Conservation (phyloP, 305 asterid genomes). For the Fraxinus velutina region DNA sequence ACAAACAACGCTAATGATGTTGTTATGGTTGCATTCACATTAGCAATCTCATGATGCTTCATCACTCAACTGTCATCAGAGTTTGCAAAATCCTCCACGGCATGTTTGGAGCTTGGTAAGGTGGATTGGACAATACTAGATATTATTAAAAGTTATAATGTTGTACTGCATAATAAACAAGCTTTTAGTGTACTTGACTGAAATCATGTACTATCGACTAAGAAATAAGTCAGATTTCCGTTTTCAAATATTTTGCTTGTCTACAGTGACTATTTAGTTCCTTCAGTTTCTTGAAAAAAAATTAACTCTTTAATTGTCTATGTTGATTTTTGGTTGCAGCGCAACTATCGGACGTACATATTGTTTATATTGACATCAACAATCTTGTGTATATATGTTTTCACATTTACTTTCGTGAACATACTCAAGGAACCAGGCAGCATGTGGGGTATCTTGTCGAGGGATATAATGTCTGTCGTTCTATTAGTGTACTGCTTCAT, state of each 20-base stretch:
- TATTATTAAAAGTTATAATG: not conserved
- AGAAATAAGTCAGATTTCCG: not conserved
- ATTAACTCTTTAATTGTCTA: not conserved
- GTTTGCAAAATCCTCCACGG: not conserved
- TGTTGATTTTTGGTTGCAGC: slow-evolving; percentile 49
- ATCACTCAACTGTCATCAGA: not conserved
- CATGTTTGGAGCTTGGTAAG: not conserved
- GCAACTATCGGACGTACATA: slow-evolving; percentile 76
- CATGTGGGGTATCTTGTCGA: slow-evolving; percentile 56
- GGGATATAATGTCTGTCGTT: slow-evolving; percentile 51
- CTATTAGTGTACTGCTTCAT: slow-evolving; percentile 74
- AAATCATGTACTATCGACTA: not conserved
- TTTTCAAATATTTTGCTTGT: not conserved
- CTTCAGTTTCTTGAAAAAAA: not conserved
- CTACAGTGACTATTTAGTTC: not conserved
- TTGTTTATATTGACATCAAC: slow-evolving; percentile 73
- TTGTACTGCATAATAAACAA: not conserved
- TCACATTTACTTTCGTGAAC: slow-evolving; percentile 70
- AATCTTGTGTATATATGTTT: slow-evolving; percentile 69
- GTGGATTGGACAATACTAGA: not conserved
- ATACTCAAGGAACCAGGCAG: slow-evolving; percentile 47
- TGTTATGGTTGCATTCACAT: not conserved
- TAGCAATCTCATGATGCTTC: not conserved
- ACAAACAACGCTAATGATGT: not conserved
- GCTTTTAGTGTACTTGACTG: not conserved